These are phyloP conservation scores for Lactarius tabidus DNA, from an alignment of 768 basidiomycete species.

Conservation along the genomic window DNA sequence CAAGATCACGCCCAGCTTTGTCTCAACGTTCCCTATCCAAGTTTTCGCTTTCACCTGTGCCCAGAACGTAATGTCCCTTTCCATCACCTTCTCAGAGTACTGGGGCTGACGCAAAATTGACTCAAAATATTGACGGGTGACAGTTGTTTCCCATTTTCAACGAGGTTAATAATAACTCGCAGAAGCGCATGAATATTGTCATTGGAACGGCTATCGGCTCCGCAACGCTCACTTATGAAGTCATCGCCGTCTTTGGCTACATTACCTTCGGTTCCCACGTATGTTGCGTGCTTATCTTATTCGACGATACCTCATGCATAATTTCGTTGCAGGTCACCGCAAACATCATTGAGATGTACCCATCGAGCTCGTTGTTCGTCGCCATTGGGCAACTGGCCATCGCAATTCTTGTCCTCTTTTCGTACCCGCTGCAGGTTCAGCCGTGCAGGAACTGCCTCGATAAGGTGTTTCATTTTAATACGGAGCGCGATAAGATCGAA, in stretches of 20 bases:
- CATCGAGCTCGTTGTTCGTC: slow-evolving; percentile 85
- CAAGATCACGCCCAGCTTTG: slow-evolving; percentile 70
- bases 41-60: slow-evolving; percentile 91
- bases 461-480: slow-evolving; percentile 66
- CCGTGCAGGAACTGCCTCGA: slow-evolving; percentile 91
- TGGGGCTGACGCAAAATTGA: slow-evolving; percentile 6
- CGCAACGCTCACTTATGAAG: slow-evolving; percentile 79
- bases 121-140: background rate
- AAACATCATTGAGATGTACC: slow-evolving; percentile 95
- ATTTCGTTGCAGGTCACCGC: slow-evolving; percentile 59
- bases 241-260: slow-evolving; percentile 87
- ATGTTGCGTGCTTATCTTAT: slow-evolving; percentile 23
- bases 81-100: background rate
- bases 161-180: slow-evolving; percentile 78
- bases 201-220: slow-evolving; percentile 84
- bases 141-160: slow-evolving; percentile 94
- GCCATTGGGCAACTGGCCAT: slow-evolving; percentile 93
- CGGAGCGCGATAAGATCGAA: slow-evolving; percentile 33
- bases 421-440: slow-evolving; percentile 91
- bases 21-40: slow-evolving; percentile 89
- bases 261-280: slow-evolving; percentile 89
- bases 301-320: background rate
- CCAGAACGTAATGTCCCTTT: slow-evolving; percentile 65
- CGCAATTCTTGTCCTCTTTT: slow-evolving; percentile 83
- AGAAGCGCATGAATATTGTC: slow-evolving; percentile 80